Base-by-base conservation (phyloP, 2,329 filamentous ascomycete genomes). In the Amauroascus niger region DNA sequence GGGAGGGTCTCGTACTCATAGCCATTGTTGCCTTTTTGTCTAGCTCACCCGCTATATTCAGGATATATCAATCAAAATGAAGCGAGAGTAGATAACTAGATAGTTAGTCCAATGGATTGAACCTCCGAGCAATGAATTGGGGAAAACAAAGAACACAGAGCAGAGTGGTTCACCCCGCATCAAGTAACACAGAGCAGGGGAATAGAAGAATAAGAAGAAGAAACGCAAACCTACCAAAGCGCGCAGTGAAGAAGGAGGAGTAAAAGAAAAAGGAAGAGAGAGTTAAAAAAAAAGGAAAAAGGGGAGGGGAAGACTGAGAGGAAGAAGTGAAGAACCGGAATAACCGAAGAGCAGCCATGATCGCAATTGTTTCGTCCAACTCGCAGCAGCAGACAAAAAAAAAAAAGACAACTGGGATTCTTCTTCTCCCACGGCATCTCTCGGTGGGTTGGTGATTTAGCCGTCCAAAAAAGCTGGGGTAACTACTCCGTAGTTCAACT, bases 1-100 rank as follows among this genome's bases (percentile, higher is more conserved):
- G n/a, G n/a, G n/a, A n/a, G n/a, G n/a, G n/a, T n/a, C n/a, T n/a
- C 24, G 32, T 58, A 58, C 56, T 16, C 41, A 56, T 30, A 13
- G 51, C 56, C 53, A 59, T 41, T 41, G 2, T 41, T 41, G 18
- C 7, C 8, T n/a, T n/a, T n/a, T n/a, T n/a, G n/a, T n/a, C n/a
- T n/a, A n/a, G n/a, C n/a, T n/a, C n/a, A n/a, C n/a, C n/a, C n/a
- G n/a, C n/a, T n/a, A n/a, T n/a, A n/a, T n/a, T n/a, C n/a, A n/a
- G n/a, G n/a, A n/a, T n/a, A n/a, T n/a, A n/a, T n/a, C n/a, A n/a
- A n/a, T n/a, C n/a, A n/a, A n/a, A n/a, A n/a, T n/a, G n/a, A n/a
- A n/a, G n/a, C n/a, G n/a, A n/a, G n/a, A n/a, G n/a, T n/a, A n/a
- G n/a, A n/a, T n/a, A n/a, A n/a, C n/a, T n/a, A n/a, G n/a, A n/a